Evolutionary conservation across 179 eudicot genomes (phyloP).

Genomic region (Corrigiola litoralis): DNA sequence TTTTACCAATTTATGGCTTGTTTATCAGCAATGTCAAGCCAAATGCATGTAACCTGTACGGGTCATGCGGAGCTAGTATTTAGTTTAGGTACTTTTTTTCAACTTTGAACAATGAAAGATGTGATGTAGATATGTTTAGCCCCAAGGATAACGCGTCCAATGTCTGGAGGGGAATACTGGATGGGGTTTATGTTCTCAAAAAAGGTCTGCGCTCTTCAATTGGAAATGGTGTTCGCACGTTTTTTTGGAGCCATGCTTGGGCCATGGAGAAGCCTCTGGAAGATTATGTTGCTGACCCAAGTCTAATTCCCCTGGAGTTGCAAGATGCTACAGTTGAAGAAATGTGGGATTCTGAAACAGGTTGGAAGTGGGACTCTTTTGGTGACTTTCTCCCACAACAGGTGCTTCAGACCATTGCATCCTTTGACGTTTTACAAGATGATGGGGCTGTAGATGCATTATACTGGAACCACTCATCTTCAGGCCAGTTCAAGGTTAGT

Average conservation of each 20-base stretch:
- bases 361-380: background rate
- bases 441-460: no score
- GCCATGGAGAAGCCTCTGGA: background rate
- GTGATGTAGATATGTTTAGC: background rate
- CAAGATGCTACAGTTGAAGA: background rate
- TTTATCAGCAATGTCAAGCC: no score
- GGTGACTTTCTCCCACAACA: no score
- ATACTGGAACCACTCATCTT: no score
- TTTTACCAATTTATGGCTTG: no score
- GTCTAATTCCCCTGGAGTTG: rapidly evolving
- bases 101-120: no score
- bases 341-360: background rate
- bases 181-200: background rate
- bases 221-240: background rate
- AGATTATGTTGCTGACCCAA: background rate
- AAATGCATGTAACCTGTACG: no score
- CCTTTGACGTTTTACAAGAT: no score
- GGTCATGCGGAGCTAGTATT: background rate
- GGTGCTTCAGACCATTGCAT: background rate
- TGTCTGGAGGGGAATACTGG: background rate
- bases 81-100: no score
- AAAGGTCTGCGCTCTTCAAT: background rate
- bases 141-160: background rate
- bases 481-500: no score
- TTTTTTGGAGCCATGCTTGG: background rate